These are phyloP conservation scores for Carallia pectinifolia DNA, from an alignment of 345 rosid genomes.

Conservation along the genomic window DNA sequence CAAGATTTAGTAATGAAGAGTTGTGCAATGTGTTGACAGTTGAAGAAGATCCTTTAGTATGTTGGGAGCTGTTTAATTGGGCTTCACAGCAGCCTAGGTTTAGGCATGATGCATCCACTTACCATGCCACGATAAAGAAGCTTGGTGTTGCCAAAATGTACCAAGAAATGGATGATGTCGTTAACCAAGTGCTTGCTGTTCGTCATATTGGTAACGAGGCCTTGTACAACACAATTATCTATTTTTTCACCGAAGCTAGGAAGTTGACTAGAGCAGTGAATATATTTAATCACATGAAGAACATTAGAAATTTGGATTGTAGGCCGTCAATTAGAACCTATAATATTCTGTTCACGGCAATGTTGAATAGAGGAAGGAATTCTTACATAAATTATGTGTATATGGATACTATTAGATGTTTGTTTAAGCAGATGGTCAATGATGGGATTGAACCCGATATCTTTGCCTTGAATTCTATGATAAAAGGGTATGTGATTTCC, in stretches of 20 bases:
- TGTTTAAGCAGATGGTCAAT: constrained; percentile 80
- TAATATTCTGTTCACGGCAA: constrained; percentile 69
- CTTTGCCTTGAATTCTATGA: constrained; percentile 60
- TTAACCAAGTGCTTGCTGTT: constrained; percentile 70
- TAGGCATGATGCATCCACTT: constrained; percentile 56
- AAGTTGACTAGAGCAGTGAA: constrained; percentile 80
- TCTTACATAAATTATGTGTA: constrained; percentile 70
- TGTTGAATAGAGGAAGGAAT: constrained; percentile 71
- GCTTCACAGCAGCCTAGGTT: constrained; percentile 79
- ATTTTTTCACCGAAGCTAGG: constrained; percentile 73
- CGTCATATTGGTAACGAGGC: constrained; percentile 63
- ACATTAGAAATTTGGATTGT: constrained; percentile 52
- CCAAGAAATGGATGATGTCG: constrained; percentile 77
- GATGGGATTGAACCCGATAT: constrained; percentile 83
- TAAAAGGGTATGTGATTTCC: constrained; percentile 82
- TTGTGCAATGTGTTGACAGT: constrained; percentile 52
- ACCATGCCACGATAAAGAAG: constrained; percentile 68
- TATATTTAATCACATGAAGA: constrained; percentile 74
- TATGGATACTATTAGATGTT: constrained; percentile 72
- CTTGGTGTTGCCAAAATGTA: constrained; percentile 83
- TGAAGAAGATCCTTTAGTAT: constrained; percentile 63
- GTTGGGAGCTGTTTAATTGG: constrained; percentile 82
- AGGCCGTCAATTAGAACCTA: constrained; percentile 75
- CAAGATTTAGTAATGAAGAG: constrained; percentile 70
- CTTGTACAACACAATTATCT: constrained; percentile 65